Conservation (phyloP, 306 rosid species). For the Quercus cerris region DNA sequence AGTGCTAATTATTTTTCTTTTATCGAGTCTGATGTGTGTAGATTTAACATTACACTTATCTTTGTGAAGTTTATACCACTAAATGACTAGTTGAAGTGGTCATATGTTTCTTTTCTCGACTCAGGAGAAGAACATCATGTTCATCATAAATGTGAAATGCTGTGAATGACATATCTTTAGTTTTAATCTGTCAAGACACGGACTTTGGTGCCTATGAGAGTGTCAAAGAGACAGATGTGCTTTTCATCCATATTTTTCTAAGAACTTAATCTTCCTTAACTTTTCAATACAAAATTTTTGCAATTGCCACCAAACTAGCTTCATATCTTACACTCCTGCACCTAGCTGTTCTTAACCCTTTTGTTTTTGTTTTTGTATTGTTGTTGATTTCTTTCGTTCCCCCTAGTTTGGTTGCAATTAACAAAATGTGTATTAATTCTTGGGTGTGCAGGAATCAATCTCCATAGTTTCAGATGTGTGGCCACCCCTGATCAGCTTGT, state of each 20-base stretch:
- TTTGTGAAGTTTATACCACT: neutral
- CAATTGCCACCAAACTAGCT: neutral
- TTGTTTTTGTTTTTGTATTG: neutral
- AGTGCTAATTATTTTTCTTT: neutral
- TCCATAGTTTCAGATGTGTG: slow-evolving; percentile 30
- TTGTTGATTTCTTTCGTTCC: neutral
- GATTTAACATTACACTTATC: neutral
- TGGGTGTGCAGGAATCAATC: slow-evolving; percentile 54
- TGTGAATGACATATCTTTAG: neutral
- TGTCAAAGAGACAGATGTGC: too few relatives aligned
- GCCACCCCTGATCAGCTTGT: slow-evolving; percentile 27
- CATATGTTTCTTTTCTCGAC: neutral
- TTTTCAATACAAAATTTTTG: neutral
- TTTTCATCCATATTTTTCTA: neutral
- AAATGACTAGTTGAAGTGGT: neutral
- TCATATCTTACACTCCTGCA: neutral
- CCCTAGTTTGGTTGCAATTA: slow-evolving; percentile 13
- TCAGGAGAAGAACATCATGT: neutral
- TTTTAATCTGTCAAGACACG: neutral
- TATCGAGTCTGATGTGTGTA: neutral
- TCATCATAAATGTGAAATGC: too few relatives aligned
- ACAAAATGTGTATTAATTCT: slow-evolving; percentile 10
- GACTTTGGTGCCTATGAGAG: neutral
- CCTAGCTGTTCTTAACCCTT: neutral
- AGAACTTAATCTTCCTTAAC: neutral